A percentile compares a stretch with the other conserved stretches of the same genome.
Conservation (phyloP, 257 asterid species). For the Solanum dulcamara region DNA sequence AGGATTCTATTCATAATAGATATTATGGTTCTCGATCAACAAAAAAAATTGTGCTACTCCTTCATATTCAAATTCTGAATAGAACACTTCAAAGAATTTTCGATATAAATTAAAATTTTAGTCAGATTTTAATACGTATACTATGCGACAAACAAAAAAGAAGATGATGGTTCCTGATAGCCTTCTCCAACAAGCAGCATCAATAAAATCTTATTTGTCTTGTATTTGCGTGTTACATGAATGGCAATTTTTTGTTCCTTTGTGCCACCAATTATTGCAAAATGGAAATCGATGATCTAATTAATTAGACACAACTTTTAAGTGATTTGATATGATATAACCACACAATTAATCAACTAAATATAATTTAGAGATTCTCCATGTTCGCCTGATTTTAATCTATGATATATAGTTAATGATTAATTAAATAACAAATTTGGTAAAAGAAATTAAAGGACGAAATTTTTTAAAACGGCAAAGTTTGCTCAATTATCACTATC, state of each 20-base stretch:
- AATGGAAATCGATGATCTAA: background rate
- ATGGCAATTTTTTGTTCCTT: background rate
- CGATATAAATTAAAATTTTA: accelerated
- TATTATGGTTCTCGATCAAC: background rate
- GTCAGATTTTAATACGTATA: accelerated
- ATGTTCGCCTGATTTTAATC: background rate
- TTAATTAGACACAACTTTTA: background rate
- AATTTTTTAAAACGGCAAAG: background rate
- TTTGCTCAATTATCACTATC: background rate
- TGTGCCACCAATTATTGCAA: background rate
- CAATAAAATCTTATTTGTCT: background rate
- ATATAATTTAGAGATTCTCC: background rate
- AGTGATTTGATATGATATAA: background rate
- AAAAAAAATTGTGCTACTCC: background rate
- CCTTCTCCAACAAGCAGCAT: background rate
- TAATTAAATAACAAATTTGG: background rate
- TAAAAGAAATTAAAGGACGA: background rate
- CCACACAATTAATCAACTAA: background rate
- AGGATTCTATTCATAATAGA: background rate
- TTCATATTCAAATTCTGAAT: background rate
- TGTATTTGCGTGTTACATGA: background rate
- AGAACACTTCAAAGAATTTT: accelerated
- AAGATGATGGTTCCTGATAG: background rate
- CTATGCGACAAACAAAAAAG: background rate
- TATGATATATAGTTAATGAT: background rate